These are phyloP conservation scores for Hypoxylon sp. DNA, from an alignment of 2,329 filamentous ascomycete species.

Conservation along the genomic window DNA sequence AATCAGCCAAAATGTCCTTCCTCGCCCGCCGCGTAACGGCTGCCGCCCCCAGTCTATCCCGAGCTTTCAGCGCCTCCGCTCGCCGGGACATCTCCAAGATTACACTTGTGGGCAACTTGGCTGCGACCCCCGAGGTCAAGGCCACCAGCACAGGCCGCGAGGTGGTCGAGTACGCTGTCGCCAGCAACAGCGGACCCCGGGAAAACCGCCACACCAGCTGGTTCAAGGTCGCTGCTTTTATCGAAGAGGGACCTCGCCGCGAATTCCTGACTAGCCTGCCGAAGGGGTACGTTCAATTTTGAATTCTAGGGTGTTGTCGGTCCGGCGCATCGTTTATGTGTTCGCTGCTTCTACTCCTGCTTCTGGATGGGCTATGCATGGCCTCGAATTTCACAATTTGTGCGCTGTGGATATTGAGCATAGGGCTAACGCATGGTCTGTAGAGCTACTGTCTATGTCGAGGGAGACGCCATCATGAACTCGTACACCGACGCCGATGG, in stretches of 20 bases:
- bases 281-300: slow-evolving; percentile 80
- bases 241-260: slow-evolving; percentile 74
- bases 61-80: slow-evolving; percentile 82
- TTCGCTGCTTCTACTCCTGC: background rate
- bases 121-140: slow-evolving; percentile 80
- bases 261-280: slow-evolving; percentile 80
- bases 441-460: slow-evolving; percentile 84
- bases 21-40: slow-evolving; percentile 67
- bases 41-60: slow-evolving; percentile 65
- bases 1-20: slow-evolving; percentile 60
- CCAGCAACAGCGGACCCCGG: slow-evolving; percentile 73
- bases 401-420: background rate
- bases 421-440: slow-evolving; percentile 33
- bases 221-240: slow-evolving; percentile 85
- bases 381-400: background rate
- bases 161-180: slow-evolving; percentile 83
- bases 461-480: slow-evolving; percentile 82
- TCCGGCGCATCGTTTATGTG: background rate
- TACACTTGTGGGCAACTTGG: slow-evolving; percentile 88
- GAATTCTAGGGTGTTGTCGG: background rate
- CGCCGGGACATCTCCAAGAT: slow-evolving; percentile 80
- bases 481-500: slow-evolving; percentile 79
- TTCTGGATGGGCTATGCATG: background rate
- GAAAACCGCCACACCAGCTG: slow-evolving; percentile 86
- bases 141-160: slow-evolving; percentile 79